Base-by-base conservation (phyloP, 345 rosid genomes). In the Eucalyptus cloeziana region DNA sequence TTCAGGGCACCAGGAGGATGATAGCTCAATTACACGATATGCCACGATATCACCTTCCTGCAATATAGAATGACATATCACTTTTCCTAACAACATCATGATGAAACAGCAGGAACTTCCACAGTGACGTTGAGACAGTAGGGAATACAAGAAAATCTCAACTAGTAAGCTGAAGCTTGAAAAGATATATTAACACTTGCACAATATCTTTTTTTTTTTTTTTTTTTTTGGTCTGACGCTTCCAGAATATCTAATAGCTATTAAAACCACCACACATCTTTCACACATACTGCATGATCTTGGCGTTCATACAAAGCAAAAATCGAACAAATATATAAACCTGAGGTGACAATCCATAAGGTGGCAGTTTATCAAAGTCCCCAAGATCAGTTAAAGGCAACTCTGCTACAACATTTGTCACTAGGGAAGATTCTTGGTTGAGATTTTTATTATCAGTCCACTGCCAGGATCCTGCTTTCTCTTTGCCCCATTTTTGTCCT, bases 1-100 rank as follows among this genome's bases (percentile, higher is more conserved):
- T 92, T 97, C 99, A 14, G 99, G 99, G 54, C 97, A 96, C 99
- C 99, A 97, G 88, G 96, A 95, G 31, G 96, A 94, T 86, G 99
- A 93, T 62, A 98, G 93, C 94, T 98, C 98, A 91, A 98, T 92
- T 64, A 97, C 88, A 51, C 96, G 96, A 92, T 98, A 98, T 43
- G 99, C 99, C 85, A 98, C 94, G 47, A 96, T 91, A 91, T 97
- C 98, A 44, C 97, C 99, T 93, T 91, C 96, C 99, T 98, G 96
- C 93, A 94, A 90, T 85, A 76, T 76, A 76, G 47, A 76, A 76
- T 76, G 83, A 21, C 83, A 76, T 33, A 71, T 76, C 27, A 76
- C 47, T 24, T 76, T 71, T 76, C 47, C 83, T 37, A 21, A 76
- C 81, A 19, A 19, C 83, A 40, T 37, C 7, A 76, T 76, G 47